A percentile compares a stretch with the other conserved stretches of the same genome.
Evolutionary conservation across 768 basidiomycete genomes (phyloP).

Genomic region (Lactifluus echinatus): DNA sequence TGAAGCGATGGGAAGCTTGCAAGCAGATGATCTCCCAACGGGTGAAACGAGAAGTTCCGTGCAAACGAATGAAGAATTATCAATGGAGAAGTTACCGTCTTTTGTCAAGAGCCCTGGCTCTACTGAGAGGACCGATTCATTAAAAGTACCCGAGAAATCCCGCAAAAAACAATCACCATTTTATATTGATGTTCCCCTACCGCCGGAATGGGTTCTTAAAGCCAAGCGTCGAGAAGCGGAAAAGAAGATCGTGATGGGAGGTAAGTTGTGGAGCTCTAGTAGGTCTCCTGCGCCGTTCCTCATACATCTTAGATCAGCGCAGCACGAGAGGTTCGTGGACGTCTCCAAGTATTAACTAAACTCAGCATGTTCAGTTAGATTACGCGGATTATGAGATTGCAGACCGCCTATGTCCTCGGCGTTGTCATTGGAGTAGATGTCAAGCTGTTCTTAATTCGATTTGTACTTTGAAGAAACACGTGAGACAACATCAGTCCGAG

Average conservation of each 20-base stretch:
- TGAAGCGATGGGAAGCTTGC: neutral
- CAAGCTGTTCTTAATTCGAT: conserved; percentile 19
- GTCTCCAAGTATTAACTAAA: neutral
- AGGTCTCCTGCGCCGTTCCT: neutral
- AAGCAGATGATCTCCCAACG: neutral
- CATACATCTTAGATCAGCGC: conserved; percentile 1
- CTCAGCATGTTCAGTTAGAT: conserved; percentile 13
- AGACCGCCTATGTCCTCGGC: conserved; percentile 14
- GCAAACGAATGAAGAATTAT: neutral
- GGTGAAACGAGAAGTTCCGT: neutral
- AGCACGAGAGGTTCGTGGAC: conserved; percentile 11
- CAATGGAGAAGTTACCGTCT: neutral
- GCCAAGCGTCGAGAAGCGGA: conserved; percentile 8
- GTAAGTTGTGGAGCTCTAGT: neutral
- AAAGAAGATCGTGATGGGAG: neutral
- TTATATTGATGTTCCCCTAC: conserved; percentile 8
- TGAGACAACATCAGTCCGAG: conserved; percentile 15
- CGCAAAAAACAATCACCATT: neutral
- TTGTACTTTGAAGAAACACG: conserved; percentile 16
- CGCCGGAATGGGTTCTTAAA: conserved; percentile 10
- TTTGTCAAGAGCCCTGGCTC: neutral
- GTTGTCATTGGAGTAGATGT: conserved; percentile 14
- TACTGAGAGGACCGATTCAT: neutral
- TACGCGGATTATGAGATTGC: conserved; percentile 11
- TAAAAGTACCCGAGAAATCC: neutral